Evolutionary conservation across 805 yeast species (phyloP).

Genomic region (Starmerella powellii): DNA sequence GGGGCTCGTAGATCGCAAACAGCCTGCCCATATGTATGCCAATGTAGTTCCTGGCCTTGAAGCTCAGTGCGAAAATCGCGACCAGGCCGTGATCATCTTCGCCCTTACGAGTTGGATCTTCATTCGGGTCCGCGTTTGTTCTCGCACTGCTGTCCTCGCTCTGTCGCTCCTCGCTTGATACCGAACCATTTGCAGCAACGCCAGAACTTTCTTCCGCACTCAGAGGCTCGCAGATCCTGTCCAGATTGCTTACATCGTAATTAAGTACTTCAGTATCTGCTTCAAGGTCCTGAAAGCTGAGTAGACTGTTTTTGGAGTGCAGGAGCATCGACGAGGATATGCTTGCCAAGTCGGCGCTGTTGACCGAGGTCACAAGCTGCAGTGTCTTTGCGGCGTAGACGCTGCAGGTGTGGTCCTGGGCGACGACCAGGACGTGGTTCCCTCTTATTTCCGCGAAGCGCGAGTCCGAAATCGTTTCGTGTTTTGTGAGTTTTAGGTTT

Average conservation of each 20-base stretch:
- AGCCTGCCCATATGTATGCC: slow-evolving; percentile 17
- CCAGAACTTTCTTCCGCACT: too few species aligned
- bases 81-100: neutral
- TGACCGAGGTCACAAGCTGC: neutral
- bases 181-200: too few species aligned
- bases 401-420: neutral
- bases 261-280: neutral
- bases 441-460: slow-evolving; percentile 9
- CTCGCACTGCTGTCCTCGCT: too few species aligned
- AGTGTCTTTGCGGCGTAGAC: neutral
- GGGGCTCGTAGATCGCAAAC: slow-evolving; percentile 16
- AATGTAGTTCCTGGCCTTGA: slow-evolving; percentile 27
- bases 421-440: slow-evolving; percentile 1
- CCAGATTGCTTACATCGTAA: neutral
- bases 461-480: neutral
- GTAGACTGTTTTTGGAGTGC: neutral
- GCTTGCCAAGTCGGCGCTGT: neutral
- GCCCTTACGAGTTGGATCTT: too few species aligned
- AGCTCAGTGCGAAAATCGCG: slow-evolving; percentile 9
- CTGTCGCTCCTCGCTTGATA: too few species aligned
- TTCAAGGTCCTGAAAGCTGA: neutral
- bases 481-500: slow-evolving; percentile 2
- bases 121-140: too few species aligned
- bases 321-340: neutral
- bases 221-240: too few species aligned